Conservation (phyloP, 306 rosid species). For the Trifolium pratense region DNA sequence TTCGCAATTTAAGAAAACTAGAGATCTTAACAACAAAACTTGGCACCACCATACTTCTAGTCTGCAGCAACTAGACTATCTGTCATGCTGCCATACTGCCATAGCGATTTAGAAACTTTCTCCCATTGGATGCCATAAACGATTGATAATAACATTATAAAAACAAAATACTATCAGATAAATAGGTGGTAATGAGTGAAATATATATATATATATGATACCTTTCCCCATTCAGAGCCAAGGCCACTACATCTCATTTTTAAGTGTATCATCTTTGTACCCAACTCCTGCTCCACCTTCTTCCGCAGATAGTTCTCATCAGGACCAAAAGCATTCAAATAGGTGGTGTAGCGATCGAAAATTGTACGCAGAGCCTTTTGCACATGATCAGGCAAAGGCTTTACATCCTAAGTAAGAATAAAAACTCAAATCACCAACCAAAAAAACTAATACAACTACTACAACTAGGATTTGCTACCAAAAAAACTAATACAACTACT, state of each 20-base stretch:
- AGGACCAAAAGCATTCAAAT: slow-evolving; percentile 87
- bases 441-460: too few relatives aligned
- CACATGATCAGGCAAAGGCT: slow-evolving; percentile 65
- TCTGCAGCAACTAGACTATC: background rate
- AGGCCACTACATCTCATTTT: slow-evolving; percentile 92
- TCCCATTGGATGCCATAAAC: slow-evolving; percentile 6
- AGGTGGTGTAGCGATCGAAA: slow-evolving; percentile 68
- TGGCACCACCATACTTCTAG: background rate
- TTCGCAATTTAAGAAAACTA: background rate
- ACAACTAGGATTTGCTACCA: background rate
- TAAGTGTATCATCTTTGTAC: slow-evolving; percentile 82
- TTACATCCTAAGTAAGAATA: slow-evolving; percentile 54
- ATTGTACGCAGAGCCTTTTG: slow-evolving; percentile 64
- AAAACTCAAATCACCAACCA: slow-evolving; percentile 36
- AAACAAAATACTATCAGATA: slow-evolving; percentile 19
- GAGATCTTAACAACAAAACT: background rate
- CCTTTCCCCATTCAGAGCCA: slow-evolving; percentile 95
- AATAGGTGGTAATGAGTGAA: slow-evolving; percentile 19
- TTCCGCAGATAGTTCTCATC: slow-evolving; percentile 81
- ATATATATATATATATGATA: slow-evolving; percentile 47
- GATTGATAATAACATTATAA: slow-evolving; percentile 21
- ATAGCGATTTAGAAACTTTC: slow-evolving; percentile 17
- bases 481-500: background rate
- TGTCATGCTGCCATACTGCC: slow-evolving; percentile 1
- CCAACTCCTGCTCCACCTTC: slow-evolving; percentile 93